Conservation (phyloP, 2,329 filamentous ascomycete species). For the Raffaelea deltoideospora region DNA sequence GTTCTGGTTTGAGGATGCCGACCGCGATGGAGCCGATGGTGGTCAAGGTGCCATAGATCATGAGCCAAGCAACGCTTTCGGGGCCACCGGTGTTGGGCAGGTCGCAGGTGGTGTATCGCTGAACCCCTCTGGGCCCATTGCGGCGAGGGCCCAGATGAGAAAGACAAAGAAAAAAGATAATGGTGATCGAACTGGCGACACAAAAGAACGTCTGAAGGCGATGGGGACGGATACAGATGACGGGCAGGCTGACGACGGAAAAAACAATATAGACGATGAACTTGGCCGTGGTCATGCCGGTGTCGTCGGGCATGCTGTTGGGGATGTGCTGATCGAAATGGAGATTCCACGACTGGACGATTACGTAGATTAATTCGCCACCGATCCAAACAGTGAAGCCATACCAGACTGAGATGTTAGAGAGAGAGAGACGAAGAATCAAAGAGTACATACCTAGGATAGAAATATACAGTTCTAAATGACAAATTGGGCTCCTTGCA, state of each 20-base stretch:
- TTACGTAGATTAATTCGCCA: slow-evolving; percentile 28
- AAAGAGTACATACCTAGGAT: slow-evolving; percentile 19
- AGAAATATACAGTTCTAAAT: slow-evolving; percentile 25
- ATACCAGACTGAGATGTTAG: slow-evolving; percentile 14
- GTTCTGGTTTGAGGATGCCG: slow-evolving; percentile 26
- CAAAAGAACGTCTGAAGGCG: slow-evolving; percentile 18
- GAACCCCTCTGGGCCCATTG: too few relatives aligned
- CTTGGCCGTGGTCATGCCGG: slow-evolving; percentile 11
- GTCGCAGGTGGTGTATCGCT: not conserved
- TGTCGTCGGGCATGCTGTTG: slow-evolving; percentile 20
- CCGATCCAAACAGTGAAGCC: slow-evolving; percentile 31
- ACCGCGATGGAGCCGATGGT: slow-evolving; percentile 27
- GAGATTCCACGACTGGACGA: slow-evolving; percentile 28
- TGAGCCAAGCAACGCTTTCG: slow-evolving; percentile 16
- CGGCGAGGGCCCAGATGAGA: not conserved
- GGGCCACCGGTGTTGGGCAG: slow-evolving; percentile 8
- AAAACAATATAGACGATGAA: slow-evolving; percentile 15
- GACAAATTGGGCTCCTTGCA: slow-evolving; percentile 13
- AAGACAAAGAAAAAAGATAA: slow-evolving; percentile 13
- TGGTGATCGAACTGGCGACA: slow-evolving; percentile 16
- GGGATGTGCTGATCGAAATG: slow-evolving; percentile 24
- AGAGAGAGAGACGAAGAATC: too few relatives aligned
- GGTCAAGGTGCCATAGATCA: slow-evolving; percentile 22
- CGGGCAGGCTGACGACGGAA: slow-evolving; percentile 16
- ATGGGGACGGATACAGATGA: slow-evolving; percentile 27